These are phyloP conservation scores for Monosporascus ibericus DNA, from an alignment of 2,329 filamentous ascomycete species.

Conservation along the genomic window DNA sequence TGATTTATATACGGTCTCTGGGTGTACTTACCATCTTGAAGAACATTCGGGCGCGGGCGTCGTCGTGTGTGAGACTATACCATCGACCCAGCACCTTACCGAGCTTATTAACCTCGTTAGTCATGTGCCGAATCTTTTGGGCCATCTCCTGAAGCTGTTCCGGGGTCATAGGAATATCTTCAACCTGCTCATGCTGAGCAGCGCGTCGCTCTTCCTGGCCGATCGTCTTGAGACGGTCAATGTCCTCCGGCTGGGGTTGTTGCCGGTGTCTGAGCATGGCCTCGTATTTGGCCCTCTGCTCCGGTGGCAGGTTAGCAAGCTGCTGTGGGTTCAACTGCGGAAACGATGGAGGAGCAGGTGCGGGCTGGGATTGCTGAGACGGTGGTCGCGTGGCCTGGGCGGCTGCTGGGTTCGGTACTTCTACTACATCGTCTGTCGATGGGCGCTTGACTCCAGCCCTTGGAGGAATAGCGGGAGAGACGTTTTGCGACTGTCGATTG, in stretches of 20 bases:
- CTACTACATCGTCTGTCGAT: conserved; percentile 37
- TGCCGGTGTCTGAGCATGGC: conserved; percentile 24
- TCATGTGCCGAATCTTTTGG: conserved; percentile 36
- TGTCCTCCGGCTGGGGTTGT: conserved; percentile 30
- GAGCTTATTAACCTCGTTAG: conserved; percentile 37
- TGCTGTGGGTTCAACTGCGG: conserved; percentile 29
- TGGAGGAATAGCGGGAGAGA: conserved; percentile 31
- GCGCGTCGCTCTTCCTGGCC: conserved; percentile 27
- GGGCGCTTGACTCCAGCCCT: conserved; percentile 46
- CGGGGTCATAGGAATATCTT: conserved; percentile 40
- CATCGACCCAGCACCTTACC: conserved; percentile 39
- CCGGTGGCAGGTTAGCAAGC: conserved; percentile 35
- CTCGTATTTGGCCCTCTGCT: conserved; percentile 41
- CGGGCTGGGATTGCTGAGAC: conserved; percentile 22
- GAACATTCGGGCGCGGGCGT: conserved; percentile 43
- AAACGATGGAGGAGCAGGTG: conserved; percentile 6
- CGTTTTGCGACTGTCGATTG: conserved; percentile 31
- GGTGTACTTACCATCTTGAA: conserved; percentile 43
- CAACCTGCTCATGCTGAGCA: conserved; percentile 32
- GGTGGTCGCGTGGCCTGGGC: conserved; percentile 20
- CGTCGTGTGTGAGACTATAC: conserved; percentile 44
- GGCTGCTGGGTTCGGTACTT: conserved; percentile 16
- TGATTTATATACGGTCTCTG: background rate
- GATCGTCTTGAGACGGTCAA: conserved; percentile 24
- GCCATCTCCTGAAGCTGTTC: conserved; percentile 39